Conservation (phyloP, 352 stramenopile species). For the Phytophthora foliorum region DNA sequence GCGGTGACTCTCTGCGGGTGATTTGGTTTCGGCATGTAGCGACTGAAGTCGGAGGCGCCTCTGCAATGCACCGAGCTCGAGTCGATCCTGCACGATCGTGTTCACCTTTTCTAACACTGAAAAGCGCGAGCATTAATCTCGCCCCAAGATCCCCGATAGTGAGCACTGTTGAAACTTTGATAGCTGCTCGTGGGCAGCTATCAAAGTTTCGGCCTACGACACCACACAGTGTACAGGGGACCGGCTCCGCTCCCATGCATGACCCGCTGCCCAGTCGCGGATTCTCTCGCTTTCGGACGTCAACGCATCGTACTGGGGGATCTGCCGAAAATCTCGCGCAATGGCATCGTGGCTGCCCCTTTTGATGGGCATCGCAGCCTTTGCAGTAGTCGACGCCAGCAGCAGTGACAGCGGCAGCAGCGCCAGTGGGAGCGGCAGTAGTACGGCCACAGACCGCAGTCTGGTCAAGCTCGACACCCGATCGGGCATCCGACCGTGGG, state of each 20-base stretch:
- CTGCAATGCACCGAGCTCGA: constrained; percentile 12
- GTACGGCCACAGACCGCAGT: constrained; percentile 30
- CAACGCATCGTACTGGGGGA: no score
- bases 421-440: constrained; percentile 29
- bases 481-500: constrained; percentile 63
- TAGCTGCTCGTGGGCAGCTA: background rate
- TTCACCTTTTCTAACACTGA: constrained; percentile 26
- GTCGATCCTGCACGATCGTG: constrained; percentile 12
- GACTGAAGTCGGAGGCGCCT: constrained; percentile 1
- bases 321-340: no score
- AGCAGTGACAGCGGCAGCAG: constrained; percentile 14
- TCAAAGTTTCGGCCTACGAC: constrained; percentile 7
- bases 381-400: constrained; percentile 31
- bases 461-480: constrained; percentile 46
- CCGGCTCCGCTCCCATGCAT: constrained; percentile 14
- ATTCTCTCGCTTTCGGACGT: constrained; percentile 9
- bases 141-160: constrained; percentile 12
- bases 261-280: constrained; percentile 11
- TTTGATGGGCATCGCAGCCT: constrained; percentile 3
- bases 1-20: background rate
- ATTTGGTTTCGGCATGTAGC: background rate
- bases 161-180: background rate
- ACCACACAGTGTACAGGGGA: constrained; percentile 17
- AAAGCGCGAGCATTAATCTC: constrained; percentile 7
- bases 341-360: constrained; percentile 11